phyloP scores from a whole-genome alignment of 352 stramenopile species.

The Globisporangium orthogonon region DNA sequence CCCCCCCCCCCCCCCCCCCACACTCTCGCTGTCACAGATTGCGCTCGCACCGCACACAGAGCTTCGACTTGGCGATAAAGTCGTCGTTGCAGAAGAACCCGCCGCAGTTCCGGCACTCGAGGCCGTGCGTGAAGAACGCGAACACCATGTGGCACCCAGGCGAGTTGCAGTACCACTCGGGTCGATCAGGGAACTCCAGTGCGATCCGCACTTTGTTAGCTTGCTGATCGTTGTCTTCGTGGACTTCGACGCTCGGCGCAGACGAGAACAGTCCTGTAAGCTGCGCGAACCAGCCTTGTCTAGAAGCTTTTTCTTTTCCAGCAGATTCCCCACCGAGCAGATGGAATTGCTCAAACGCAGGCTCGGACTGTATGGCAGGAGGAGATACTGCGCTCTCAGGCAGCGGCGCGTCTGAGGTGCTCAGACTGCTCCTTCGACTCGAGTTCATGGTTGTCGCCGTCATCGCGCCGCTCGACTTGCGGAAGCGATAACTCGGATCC shows the following conservation, averaged over 20 bases:
- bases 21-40: not conserved
- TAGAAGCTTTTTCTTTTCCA: not conserved
- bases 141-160: slow-evolving; percentile 56
- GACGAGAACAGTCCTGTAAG: slow-evolving; percentile 6
- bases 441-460: slow-evolving; percentile 6
- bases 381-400: not conserved
- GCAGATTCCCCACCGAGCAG: not conserved
- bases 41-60: slow-evolving; percentile 18
- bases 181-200: slow-evolving; percentile 51
- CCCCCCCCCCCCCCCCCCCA: too few relatives aligned
- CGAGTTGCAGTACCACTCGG: slow-evolving; percentile 73
- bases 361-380: not conserved
- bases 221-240: not conserved
- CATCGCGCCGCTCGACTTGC: slow-evolving; percentile 10
- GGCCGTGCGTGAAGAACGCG: slow-evolving; percentile 47
- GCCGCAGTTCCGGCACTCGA: slow-evolving; percentile 39
- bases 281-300: not conserved
- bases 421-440: slow-evolving; percentile 12
- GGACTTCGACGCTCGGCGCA: not conserved
- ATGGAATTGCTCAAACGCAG: slow-evolving; percentile 13
- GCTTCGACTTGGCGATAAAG: slow-evolving; percentile 30
- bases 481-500: slow-evolving; percentile 10
- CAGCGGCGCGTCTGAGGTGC: slow-evolving; percentile 2
- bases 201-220: slow-evolving; percentile 7
- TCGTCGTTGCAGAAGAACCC: slow-evolving; percentile 57